A percentile compares a stretch with the other conserved stretches of the same genome.
phyloP scores from a whole-genome alignment of 495 filamentous ascomycete genomes.

The Xanthoparmelia taractica region DNA sequence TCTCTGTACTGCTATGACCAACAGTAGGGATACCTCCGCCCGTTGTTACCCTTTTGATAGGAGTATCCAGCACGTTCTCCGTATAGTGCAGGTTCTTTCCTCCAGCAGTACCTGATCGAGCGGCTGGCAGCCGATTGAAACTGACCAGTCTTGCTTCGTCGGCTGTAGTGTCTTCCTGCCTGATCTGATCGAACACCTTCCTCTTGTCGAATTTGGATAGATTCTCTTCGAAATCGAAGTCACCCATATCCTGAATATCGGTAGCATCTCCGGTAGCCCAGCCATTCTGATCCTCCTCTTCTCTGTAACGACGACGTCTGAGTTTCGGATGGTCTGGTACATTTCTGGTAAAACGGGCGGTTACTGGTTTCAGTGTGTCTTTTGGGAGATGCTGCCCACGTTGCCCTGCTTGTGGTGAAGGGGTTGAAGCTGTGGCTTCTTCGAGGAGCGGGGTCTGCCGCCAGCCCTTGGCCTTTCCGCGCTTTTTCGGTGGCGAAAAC shows the following conservation, averaged over 20 bases:
- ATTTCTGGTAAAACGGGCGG: slow-evolving; percentile 19
- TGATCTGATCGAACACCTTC: slow-evolving; percentile 77
- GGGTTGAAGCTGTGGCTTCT: slow-evolving; percentile 40
- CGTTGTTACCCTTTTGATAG: slow-evolving; percentile 30
- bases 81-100: slow-evolving; percentile 88
- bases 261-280: slow-evolving; percentile 97
- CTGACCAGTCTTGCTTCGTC: slow-evolving; percentile 83
- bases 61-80: slow-evolving; percentile 78
- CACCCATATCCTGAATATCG: slow-evolving; percentile 89
- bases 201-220: slow-evolving; percentile 92
- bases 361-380: neutral
- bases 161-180: slow-evolving; percentile 76
- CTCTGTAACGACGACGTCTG: slow-evolving; percentile 41
- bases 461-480: slow-evolving; percentile 49
- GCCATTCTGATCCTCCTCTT: slow-evolving; percentile 62
- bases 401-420: slow-evolving; percentile 4
- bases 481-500: slow-evolving; percentile 5
- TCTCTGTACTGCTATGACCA: slow-evolving; percentile 61
- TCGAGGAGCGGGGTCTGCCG: slow-evolving; percentile 73
- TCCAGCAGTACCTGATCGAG: slow-evolving; percentile 68
- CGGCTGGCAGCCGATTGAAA: slow-evolving; percentile 65
- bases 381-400: slow-evolving; percentile 25
- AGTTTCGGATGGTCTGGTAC: slow-evolving; percentile 41
- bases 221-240: slow-evolving; percentile 86
- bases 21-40: neutral